Conservation (phyloP, 805 yeast genomes). For the Candida easanensis region DNA sequence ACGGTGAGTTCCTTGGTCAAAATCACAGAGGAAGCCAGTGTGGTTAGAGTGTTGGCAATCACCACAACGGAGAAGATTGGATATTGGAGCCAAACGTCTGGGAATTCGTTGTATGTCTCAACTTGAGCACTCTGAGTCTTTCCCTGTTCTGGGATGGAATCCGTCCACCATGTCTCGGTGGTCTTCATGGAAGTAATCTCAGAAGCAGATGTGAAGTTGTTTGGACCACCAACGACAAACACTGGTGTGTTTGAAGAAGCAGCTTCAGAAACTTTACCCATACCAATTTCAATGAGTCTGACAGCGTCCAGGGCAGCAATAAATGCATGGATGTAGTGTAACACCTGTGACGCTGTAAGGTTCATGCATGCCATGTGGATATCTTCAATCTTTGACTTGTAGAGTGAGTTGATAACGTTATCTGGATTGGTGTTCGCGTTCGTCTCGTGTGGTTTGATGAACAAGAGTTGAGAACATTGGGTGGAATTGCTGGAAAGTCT, state of each 20-base stretch:
- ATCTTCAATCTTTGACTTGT: slow-evolving; percentile 24
- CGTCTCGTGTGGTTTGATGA: slow-evolving; percentile 35
- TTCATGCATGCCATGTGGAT: slow-evolving; percentile 15
- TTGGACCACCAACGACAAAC: slow-evolving; percentile 31
- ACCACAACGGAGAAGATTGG: slow-evolving; percentile 32
- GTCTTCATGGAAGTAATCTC: slow-evolving; percentile 24
- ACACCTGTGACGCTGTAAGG: slow-evolving; percentile 27
- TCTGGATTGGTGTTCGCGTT: slow-evolving; percentile 26
- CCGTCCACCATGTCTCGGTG: slow-evolving; percentile 27
- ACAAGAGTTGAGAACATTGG: slow-evolving; percentile 32
- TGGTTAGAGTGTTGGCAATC: slow-evolving; percentile 31
- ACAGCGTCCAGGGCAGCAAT: slow-evolving; percentile 31
- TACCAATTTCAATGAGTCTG: slow-evolving; percentile 37
- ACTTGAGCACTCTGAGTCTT: slow-evolving; percentile 22
- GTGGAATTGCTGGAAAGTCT: slow-evolving; percentile 30
- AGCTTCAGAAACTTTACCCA: slow-evolving; percentile 34
- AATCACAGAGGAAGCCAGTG: slow-evolving; percentile 31
- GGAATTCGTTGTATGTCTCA: slow-evolving; percentile 21
- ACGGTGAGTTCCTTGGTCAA: slow-evolving; percentile 23
- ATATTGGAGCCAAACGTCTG: slow-evolving; percentile 42
- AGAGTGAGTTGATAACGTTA: slow-evolving; percentile 26
- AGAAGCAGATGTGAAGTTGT: slow-evolving; percentile 24
- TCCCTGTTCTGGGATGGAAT: slow-evolving; percentile 23
- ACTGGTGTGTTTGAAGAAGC: slow-evolving; percentile 16
- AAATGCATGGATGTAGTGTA: slow-evolving; percentile 31